Evolutionary conservation across 2,329 filamentous ascomycete genomes (phyloP).

Genomic region (Rutstroemia sp.): DNA sequence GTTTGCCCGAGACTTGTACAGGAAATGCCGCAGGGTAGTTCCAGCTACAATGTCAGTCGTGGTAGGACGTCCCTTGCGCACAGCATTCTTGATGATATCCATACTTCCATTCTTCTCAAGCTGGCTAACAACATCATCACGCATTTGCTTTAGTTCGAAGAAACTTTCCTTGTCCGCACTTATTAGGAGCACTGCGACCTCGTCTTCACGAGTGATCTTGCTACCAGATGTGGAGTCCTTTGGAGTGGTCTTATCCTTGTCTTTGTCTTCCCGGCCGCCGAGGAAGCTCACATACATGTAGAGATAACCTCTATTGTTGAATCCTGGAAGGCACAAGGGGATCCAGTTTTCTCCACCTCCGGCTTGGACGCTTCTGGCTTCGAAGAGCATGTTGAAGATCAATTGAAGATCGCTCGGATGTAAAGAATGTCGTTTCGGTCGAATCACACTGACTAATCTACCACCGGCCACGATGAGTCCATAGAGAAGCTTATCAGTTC

Average conservation of each 20-base stretch:
- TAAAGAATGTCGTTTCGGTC: constrained; percentile 88
- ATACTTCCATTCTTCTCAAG: constrained; percentile 71
- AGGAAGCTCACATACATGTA: constrained; percentile 99
- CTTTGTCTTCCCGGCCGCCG: constrained; percentile 46
- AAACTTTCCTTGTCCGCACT: constrained; percentile 91
- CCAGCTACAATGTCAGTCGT: constrained; percentile 73
- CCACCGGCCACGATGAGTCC: constrained; percentile 90
- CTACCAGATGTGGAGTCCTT: constrained; percentile 42
- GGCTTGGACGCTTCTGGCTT: constrained; percentile 83
- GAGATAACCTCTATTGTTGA: constrained; percentile 92
- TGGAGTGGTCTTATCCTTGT: constrained; percentile 46
- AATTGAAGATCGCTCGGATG: constrained; percentile 93
- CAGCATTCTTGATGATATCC: constrained; percentile 63
- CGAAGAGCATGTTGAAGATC: constrained; percentile 99
- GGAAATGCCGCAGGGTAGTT: constrained; percentile 77
- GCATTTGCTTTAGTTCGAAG: constrained; percentile 74
- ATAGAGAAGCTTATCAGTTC: constrained; percentile 75
- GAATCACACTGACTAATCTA: constrained; percentile 86
- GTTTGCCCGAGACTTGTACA: constrained; percentile 91
- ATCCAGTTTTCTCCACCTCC: constrained; percentile 98
- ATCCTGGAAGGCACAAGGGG: constrained; percentile 87
- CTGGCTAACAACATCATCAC: constrained; percentile 56
- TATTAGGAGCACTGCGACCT: constrained; percentile 88
- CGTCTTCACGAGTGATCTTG: constrained; percentile 57
- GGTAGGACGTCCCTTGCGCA: constrained; percentile 61